A percentile compares a stretch with the other conserved stretches of the same genome.
These are phyloP conservation scores for Neopestalotiopsis rosae DNA, from an alignment of 2,329 filamentous ascomycete genomes.

Conservation along the genomic window DNA sequence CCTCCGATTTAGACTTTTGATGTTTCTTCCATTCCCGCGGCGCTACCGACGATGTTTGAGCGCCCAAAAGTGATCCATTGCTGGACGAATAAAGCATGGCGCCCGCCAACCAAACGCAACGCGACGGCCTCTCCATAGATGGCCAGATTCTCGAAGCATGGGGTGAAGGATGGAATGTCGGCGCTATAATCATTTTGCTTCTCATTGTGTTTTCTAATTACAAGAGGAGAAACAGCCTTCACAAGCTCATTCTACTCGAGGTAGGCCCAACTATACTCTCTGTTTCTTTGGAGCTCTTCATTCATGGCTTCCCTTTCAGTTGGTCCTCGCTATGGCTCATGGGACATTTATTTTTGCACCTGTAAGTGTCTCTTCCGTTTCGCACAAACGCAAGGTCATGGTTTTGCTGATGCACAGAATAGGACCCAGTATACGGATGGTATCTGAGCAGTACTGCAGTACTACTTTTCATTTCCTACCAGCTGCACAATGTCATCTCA, in stretches of 20 bases:
- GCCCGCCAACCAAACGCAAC: neutral
- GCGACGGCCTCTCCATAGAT: neutral
- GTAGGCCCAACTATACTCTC: slow-evolving; percentile 30
- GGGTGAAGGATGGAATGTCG: slow-evolving; percentile 32
- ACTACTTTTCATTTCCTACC: slow-evolving; percentile 67
- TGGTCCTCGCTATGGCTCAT: slow-evolving; percentile 1
- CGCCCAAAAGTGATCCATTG: neutral
- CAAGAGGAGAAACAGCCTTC: slow-evolving; percentile 49
- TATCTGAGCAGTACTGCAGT: slow-evolving; percentile 66
- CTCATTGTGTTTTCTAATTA: slow-evolving; percentile 55
- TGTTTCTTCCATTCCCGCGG: neutral
- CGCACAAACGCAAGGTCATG: neutral
- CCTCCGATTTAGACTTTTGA: neutral
- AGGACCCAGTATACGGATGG: slow-evolving; percentile 61
- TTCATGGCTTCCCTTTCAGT: slow-evolving; percentile 7
- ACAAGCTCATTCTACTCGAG: slow-evolving; percentile 56
- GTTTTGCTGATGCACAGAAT: slow-evolving; percentile 22
- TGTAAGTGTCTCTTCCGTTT: neutral
- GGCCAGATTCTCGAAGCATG: slow-evolving; percentile 4
- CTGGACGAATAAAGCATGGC: neutral
- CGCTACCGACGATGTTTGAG: neutral
- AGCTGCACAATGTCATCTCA: slow-evolving; percentile 68
- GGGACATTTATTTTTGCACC: slow-evolving; percentile 9
- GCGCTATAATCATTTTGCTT: slow-evolving; percentile 52
- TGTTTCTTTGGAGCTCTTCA: neutral